Conservation (phyloP, 257 asterid species). For the Plectranthus barbatus region DNA sequence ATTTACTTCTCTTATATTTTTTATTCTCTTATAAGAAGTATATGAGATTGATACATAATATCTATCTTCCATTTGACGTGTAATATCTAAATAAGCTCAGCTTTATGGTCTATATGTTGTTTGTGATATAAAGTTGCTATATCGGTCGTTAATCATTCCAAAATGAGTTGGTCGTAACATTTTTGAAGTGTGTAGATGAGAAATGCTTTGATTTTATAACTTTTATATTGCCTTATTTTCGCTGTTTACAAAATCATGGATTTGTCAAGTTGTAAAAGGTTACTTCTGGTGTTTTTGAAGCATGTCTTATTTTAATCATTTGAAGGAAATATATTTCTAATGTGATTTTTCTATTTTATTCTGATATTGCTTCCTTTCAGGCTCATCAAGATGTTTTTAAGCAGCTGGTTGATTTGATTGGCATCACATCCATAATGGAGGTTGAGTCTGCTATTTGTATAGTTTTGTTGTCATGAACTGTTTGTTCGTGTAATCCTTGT, state of each 20-base stretch:
- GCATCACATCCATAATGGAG: conserved; percentile 98
- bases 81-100: neutral
- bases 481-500: neutral
- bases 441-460: conserved; percentile 26
- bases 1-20: too few species aligned
- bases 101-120: neutral
- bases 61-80: neutral
- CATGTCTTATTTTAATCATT: neutral
- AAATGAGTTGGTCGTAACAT: neutral
- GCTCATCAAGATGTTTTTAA: conserved; percentile 74
- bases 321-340: neutral
- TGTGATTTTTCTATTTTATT: neutral
- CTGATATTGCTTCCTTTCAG: conserved; percentile 30
- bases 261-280: neutral
- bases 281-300: conserved; percentile 2
- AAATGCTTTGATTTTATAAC: neutral
- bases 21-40: neutral
- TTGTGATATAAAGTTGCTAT: neutral
- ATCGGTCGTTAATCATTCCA: neutral
- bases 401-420: conserved; percentile 93
- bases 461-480: neutral
- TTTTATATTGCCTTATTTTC: neutral
- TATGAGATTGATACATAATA: neutral
- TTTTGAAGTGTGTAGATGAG: neutral
- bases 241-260: neutral